Evolutionary conservation across 176 grass and related monocot genomes (phyloP).

Genomic region (Avena insularis): DNA sequence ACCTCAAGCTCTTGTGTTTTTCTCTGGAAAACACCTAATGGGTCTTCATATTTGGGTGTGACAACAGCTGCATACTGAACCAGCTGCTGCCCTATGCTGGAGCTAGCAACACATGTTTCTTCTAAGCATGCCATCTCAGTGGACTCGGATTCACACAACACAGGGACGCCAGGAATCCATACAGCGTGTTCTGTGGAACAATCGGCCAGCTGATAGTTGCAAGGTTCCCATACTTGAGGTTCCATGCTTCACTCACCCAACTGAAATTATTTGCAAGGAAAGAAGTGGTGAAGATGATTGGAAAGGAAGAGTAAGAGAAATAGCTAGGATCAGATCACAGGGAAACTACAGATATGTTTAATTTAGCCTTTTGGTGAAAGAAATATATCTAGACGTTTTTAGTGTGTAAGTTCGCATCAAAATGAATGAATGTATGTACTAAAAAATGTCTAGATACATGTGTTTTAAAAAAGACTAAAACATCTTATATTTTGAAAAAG

Average conservation of each 20-base stretch:
- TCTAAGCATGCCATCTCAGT: background rate
- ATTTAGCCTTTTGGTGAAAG: too few relatives aligned
- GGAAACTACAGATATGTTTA: background rate
- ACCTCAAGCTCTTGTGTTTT: background rate
- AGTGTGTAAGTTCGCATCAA: too few relatives aligned
- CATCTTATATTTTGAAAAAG: too few relatives aligned
- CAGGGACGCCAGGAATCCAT: background rate
- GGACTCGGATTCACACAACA: background rate
- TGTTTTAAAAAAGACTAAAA: too few relatives aligned
- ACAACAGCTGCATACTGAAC: background rate
- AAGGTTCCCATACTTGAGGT: background rate
- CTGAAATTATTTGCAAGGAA: slow-evolving; percentile 13
- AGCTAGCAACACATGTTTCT: background rate
- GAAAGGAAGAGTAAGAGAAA: background rate
- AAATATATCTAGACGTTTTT: too few relatives aligned
- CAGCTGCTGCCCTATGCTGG: background rate
- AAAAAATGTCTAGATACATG: too few relatives aligned
- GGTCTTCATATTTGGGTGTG: background rate
- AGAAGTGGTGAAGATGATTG: background rate
- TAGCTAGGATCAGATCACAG: background rate
- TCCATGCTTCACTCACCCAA: background rate
- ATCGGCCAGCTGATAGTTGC: background rate
- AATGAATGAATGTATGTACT: too few relatives aligned
- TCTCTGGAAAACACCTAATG: background rate
- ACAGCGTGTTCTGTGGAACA: background rate